Evolutionary conservation across 2,329 filamentous ascomycete species (phyloP), one percentile per base, ranked within the genome.

Genomic region (Ceratocystis ficicola): DNA sequence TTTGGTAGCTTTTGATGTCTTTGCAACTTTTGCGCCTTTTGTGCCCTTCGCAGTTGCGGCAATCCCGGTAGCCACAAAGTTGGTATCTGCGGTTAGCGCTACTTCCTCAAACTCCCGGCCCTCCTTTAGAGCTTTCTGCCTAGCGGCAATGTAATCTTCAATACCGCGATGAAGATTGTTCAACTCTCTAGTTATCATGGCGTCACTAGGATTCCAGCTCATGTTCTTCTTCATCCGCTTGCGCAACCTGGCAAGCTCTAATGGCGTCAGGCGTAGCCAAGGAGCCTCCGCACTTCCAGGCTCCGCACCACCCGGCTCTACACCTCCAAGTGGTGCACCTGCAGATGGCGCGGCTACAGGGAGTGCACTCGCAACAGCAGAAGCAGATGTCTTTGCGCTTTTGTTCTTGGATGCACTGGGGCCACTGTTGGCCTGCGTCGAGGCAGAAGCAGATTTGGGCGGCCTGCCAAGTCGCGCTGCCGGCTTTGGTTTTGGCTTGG

Each of bases 141-240:
- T 85, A 5, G 86, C 86, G 57, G 79, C 79, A 55, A 77, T 79
- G 70, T 82, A 87, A 5, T 82, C 82, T 64, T 86, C 84, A 17
- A 83, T 79, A 2, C 85, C 85, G 57, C 89, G 85, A 1, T 86
- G 86, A 20, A 90, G 80, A 22, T 79, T 79, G 73, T 88, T 88
- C 0, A 94, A 81, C 74, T 93, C 89, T 36, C 89, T 81, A 17
- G 87, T 83, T 69, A 93, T 89, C 89, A 94, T 94, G 0, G 89
- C 92, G 70, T 90, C 87, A 69, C 88, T 92, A 0, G 89, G 89
- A 2, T 84, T 86, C 89, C 89, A 94, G 3, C 89, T 86, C 0
- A 89, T 87, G 72, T 94, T 94, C 79, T 94, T 94, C 81, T 94
- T 94, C 89, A 94, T 94, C 20, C 87, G 82, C 76, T 94, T 94